These are phyloP conservation scores for Gracilaria gracilis DNA, from an alignment of 23 red algal genomes.

Conservation along the genomic window DNA sequence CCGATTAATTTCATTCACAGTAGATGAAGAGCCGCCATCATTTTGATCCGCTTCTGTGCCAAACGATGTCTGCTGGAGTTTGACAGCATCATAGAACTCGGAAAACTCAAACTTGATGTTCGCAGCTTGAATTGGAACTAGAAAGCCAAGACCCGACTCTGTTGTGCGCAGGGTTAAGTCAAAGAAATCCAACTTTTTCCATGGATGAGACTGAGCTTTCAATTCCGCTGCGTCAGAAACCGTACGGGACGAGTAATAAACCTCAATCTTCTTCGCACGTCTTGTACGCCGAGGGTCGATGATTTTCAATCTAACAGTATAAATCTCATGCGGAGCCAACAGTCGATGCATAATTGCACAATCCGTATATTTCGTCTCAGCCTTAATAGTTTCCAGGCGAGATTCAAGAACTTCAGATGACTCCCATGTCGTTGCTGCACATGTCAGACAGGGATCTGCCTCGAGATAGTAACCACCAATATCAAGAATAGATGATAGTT, in stretches of 20 bases:
- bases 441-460: constrained; percentile 74
- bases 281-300: constrained; percentile 66
- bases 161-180: constrained; percentile 42
- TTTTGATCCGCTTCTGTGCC: constrained; percentile 18
- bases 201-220: constrained; percentile 63
- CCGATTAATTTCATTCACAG: not conserved
- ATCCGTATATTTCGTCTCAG: constrained; percentile 82
- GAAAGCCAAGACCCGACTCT: constrained; percentile 47
- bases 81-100: constrained; percentile 55
- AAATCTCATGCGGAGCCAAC: constrained; percentile 53
- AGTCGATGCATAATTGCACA: constrained; percentile 72
- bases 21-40: constrained; percentile 2
- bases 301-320: constrained; percentile 55
- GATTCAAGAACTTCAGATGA: constrained; percentile 41
- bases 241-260: constrained; percentile 58
- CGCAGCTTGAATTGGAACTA: constrained; percentile 60
- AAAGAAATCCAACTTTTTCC: constrained; percentile 36
- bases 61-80: constrained; percentile 1
- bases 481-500: constrained; percentile 47
- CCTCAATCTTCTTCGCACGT: constrained; percentile 70
- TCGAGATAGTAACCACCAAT: constrained; percentile 77
- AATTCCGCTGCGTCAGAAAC: constrained; percentile 77
- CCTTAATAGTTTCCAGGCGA: constrained; percentile 57
- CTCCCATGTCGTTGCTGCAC: constrained; percentile 64
- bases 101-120: constrained; percentile 73